A percentile compares a stretch with the other conserved stretches of the same genome.
Evolutionary conservation across 345 rosid species (phyloP).

Genomic region (Garcia nutans): DNA sequence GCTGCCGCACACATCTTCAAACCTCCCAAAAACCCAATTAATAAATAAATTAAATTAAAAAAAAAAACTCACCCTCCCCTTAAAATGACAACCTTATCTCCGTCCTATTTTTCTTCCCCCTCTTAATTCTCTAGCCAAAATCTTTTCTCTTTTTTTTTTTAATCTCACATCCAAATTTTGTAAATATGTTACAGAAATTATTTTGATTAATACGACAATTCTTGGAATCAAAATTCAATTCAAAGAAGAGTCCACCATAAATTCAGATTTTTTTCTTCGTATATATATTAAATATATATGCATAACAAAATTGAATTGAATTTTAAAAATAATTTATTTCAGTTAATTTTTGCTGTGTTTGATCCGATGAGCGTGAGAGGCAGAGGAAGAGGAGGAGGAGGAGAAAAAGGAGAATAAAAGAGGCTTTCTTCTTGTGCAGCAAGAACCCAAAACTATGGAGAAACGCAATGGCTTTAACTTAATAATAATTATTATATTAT

Average conservation of each 20-base stretch:
- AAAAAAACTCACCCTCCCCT: too few species aligned
- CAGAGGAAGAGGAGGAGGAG: constrained; percentile 1
- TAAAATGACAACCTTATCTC: background rate
- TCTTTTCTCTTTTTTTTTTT: background rate
- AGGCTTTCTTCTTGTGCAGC: background rate
- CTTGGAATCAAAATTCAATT: background rate
- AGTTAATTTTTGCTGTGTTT: background rate
- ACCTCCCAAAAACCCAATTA: background rate
- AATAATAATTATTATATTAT: background rate
- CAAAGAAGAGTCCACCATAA: background rate
- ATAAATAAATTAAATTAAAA: background rate
- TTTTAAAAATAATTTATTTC: too few species aligned
- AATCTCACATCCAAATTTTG: too few species aligned
- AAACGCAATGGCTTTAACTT: background rate
- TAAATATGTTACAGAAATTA: too few species aligned
- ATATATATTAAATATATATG: too few species aligned
- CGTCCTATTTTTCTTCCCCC: constrained; percentile 3
- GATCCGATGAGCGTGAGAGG: constrained; percentile 4
- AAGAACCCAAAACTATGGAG: constrained; percentile 4
- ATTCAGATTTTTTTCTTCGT: background rate
- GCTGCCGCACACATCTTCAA: constrained; percentile 39
- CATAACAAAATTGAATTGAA: too few species aligned
- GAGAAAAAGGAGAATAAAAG: background rate
- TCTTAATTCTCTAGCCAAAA: background rate
- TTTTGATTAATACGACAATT: too few species aligned